Base-by-base conservation (phyloP, 495 filamentous ascomycete genomes). In the Penicillium riverlandense region DNA sequence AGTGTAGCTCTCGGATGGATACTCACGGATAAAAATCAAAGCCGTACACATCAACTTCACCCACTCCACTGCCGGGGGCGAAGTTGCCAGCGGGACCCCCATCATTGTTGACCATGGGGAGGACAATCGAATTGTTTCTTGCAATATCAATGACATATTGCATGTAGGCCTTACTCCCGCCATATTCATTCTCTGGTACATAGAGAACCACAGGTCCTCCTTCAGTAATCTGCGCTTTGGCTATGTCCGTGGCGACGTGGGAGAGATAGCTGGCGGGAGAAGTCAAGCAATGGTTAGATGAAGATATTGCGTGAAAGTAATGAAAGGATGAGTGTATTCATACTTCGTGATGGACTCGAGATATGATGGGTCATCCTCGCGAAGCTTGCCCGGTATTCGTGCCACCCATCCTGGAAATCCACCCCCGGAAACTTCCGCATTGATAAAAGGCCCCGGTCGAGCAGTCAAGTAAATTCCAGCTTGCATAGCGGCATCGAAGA, bases 161-260 rank as follows among this genome's bases (percentile, higher is more conserved):
- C 66, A 90, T 82, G 57, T 90, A 92, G 6, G 64, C 61, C 0
- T 66, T 62, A 49, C 88, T 76, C 0, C 61, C 55, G 1, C 72
- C 75, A 54, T 89, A 88, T 50, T 89, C 85, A 48, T 90, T 90
- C 54, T 90, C 87, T 0, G 84, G 84, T 64, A 90, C 86, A 33
- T 83, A 71, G 3, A 90, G 67, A 41, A 90, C 86, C 14, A 90
- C 71, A 0, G 84, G 84, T 1, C 87, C 86, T 6, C 83, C 86
- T 48, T 88, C 84, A 1, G 84, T 88, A 48, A 90, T 86, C 48
- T 90, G 85, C 4, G 77, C 80, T 28, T 79, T 76, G 7, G 86
- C 84, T 51, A 92, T 79, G 9, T 83, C 76, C 16, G 67, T 64
- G 28, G 73, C 75, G 47, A 86, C 70, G 29, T 77, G 52, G 14